Evolutionary conservation across 768 basidiomycete species (phyloP).

Genomic region (Candolleomyces eurysporus): DNA sequence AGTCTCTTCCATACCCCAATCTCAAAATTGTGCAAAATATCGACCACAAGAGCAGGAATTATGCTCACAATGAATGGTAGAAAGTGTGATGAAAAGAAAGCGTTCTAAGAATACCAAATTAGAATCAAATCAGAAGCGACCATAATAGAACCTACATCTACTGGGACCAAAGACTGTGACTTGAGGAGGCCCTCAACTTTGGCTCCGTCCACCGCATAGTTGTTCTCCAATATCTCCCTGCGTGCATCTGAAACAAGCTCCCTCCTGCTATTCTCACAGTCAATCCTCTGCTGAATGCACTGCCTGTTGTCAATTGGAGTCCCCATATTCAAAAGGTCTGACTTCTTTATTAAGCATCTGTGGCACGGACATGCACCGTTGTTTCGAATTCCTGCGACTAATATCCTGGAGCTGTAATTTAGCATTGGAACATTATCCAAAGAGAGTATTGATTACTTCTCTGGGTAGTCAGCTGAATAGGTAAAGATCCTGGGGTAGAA

Average conservation of each 20-base stretch:
- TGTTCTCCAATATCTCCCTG: background rate
- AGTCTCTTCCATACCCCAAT: slow-evolving; percentile 35
- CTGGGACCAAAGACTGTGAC: background rate
- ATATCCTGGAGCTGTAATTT: background rate
- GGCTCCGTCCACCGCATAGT: background rate
- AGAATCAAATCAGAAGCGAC: no score
- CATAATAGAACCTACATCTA: background rate
- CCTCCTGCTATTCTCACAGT: background rate
- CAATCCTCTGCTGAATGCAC: background rate
- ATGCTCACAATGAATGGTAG: slow-evolving; percentile 21
- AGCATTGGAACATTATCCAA: no score
- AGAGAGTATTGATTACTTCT: no score
- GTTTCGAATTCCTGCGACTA: slow-evolving; percentile 11
- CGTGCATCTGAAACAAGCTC: background rate
- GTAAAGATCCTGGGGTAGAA: slow-evolving; percentile 34
- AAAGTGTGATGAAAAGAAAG: slow-evolving; percentile 17
- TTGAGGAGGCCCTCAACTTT: background rate
- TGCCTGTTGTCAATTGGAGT: background rate
- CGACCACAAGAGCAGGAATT: slow-evolving; percentile 22
- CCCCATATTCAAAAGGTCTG: slow-evolving; percentile 20
- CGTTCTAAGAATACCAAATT: no score
- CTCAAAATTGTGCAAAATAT: slow-evolving; percentile 38
- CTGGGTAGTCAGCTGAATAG: slow-evolving; percentile 39
- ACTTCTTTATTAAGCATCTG: slow-evolving; percentile 7
- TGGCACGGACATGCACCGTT: slow-evolving; percentile 10